These are phyloP conservation scores for Cinnamomum micranthum DNA, from an alignment of 164 flowering plant genomes.

Conservation along the genomic window DNA sequence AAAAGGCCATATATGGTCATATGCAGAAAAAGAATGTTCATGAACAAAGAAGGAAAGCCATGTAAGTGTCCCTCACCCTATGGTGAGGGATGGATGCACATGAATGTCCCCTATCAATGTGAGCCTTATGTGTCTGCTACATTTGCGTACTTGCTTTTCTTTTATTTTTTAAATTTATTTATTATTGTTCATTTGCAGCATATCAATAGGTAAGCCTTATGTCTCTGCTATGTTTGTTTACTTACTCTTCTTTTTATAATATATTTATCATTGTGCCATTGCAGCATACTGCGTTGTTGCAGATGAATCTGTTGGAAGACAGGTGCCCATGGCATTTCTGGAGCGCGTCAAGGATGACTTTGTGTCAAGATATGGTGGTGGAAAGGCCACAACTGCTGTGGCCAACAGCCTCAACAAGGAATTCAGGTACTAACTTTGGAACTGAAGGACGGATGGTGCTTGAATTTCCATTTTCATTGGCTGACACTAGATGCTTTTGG, in stretches of 20 bases:
- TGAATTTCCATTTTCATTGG: neutral
- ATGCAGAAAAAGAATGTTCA: too few relatives aligned
- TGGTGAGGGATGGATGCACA: too few relatives aligned
- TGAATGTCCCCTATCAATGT: too few relatives aligned
- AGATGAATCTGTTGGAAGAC: conserved; percentile 22
- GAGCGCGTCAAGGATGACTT: conserved; percentile 30
- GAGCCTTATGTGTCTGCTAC: too few relatives aligned
- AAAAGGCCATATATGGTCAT: too few relatives aligned
- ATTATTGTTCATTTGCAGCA: too few relatives aligned
- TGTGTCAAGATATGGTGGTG: conserved; percentile 23
- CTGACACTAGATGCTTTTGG: neutral
- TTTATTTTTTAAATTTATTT: too few relatives aligned
- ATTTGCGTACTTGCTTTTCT: too few relatives aligned
- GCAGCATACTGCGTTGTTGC: conserved; percentile 26
- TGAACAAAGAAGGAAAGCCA: too few relatives aligned
- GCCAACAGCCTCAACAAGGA: conserved; percentile 25
- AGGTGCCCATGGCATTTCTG: conserved; percentile 25
- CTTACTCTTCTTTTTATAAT: neutral
- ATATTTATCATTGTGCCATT: neutral
- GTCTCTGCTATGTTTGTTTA: neutral
- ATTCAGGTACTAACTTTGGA: conserved; percentile 16
- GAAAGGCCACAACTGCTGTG: conserved; percentile 24
- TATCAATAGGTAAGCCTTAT: too few relatives aligned
- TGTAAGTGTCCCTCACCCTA: too few relatives aligned
- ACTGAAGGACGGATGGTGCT: neutral